Conservation (phyloP, 768 basidiomycete genomes). For the Naematelia aurantialba region DNA sequence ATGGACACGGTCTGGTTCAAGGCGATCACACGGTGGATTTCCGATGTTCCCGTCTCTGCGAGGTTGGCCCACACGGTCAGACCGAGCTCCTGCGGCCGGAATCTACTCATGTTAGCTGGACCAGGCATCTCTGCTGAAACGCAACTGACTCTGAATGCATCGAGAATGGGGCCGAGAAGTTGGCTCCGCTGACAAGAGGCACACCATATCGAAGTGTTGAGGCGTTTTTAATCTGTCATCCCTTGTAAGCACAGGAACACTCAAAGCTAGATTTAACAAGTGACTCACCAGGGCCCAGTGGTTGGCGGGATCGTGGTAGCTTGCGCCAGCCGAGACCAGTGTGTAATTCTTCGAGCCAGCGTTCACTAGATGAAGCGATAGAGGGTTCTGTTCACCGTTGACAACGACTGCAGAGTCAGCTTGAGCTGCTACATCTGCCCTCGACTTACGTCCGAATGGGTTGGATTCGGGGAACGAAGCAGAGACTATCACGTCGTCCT, state of each 20-base stretch:
- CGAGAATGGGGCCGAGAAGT: conserved; percentile 44
- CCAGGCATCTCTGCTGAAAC: neutral
- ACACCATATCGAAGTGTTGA: conserved; percentile 44
- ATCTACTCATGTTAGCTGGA: conserved; percentile 19
- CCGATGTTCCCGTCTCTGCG: conserved; percentile 19
- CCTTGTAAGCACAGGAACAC: neutral
- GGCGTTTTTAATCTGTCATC: conserved; percentile 40
- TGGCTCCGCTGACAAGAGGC: conserved; percentile 45
- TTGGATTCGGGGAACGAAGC: conserved; percentile 46
- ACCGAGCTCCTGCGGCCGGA: conserved; percentile 46
- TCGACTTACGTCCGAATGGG: conserved; percentile 44
- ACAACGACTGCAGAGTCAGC: conserved; percentile 35
- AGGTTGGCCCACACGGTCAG: conserved; percentile 49
- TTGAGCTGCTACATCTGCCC: neutral
- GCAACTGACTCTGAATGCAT: conserved; percentile 44
- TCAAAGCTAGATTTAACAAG: neutral
- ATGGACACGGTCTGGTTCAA: conserved; percentile 51
- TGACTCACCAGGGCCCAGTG: conserved; percentile 46
- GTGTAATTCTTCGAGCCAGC: conserved; percentile 45
- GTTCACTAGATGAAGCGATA: conserved; percentile 40
- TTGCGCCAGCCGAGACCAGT: conserved; percentile 42
- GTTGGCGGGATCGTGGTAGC: conserved; percentile 43
- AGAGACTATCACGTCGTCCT: conserved; percentile 40
- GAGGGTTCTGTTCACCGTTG: conserved; percentile 44
- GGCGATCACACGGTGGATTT: conserved; percentile 44